Evolutionary conservation across 495 filamentous ascomycete genomes (phyloP), one percentile per base, ranked within the genome.

Genomic region (Penicillium atrosanguineum): DNA sequence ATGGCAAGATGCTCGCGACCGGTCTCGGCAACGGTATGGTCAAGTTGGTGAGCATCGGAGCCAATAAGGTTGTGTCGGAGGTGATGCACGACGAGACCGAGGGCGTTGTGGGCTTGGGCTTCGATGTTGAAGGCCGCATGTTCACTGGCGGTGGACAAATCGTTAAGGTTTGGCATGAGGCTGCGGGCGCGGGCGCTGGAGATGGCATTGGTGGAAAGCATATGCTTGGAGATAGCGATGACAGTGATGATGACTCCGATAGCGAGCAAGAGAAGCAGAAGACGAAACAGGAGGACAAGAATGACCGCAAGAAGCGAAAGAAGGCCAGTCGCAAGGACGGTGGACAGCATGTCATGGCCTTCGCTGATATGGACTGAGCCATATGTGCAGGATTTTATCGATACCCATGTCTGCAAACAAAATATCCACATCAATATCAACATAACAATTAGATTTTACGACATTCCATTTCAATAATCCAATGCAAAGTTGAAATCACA

Each of bases 141-240:
- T 87, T 96, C 46, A 91, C 85, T 66, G 91, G 89, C 36, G 91
- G 91, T 47, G 91, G 91, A 3, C 79, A 80, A 60, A 77, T 83
- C 0, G 79, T 97, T 57, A 96, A 96, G 73, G 85, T 97, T 9
- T 97, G 91, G 91, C 75, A 85, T 58, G 83, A 87, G 61, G 74
- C 72, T 28, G 70, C 69, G 18, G 65, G 56, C 8, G 57, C 67
- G 2, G 68, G 64, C 11, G 70, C 68, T 1, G 72, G 70, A 6
- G 78, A 78, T 12, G 70, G 62, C 2, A 61, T 75, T 7, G 65
- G 65, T 12, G 63, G 57, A 9, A 74, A 74, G 55, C 68, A 67
- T 46, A 64, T 65, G 60, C 48, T 63, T 20, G 70, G 62, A 21
- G 68, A 71, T 12, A 78, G 79, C 23, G 71, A 69, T 16, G 74